Evolutionary conservation across 2,329 filamentous ascomycete genomes (phyloP).

Genomic region (Pseudogymnoascus sp.): DNA sequence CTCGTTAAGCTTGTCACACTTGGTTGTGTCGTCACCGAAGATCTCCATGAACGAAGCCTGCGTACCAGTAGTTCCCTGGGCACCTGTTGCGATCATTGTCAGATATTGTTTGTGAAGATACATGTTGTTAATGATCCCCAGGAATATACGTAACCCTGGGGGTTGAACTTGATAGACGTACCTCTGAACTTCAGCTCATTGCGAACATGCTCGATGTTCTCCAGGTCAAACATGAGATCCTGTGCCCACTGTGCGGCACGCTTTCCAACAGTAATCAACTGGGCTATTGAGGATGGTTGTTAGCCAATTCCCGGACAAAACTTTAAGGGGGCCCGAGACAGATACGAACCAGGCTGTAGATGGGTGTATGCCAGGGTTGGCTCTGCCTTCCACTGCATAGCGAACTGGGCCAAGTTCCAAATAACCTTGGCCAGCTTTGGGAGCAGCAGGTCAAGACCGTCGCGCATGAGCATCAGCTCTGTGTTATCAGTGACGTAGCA

Average conservation of each 20-base stretch:
- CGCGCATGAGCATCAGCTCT: constrained; percentile 68
- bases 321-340: neutral
- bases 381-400: constrained; percentile 62
- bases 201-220: constrained; percentile 63
- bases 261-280: constrained; percentile 33
- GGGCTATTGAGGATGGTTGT: constrained; percentile 29
- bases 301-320: constrained; percentile 11
- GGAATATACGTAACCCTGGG: neutral
- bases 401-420: constrained; percentile 64
- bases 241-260: constrained; percentile 69
- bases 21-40: constrained; percentile 42
- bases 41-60: constrained; percentile 60
- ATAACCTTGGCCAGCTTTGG: constrained; percentile 75
- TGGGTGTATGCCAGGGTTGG: constrained; percentile 75
- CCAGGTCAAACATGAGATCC: constrained; percentile 68
- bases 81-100: constrained; percentile 12
- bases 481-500: constrained; percentile 67
- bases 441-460: constrained; percentile 68
- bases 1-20: constrained; percentile 48
- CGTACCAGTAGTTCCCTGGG: constrained; percentile 59
- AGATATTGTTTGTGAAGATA: neutral
- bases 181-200: constrained; percentile 68
- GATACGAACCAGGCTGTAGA: constrained; percentile 38
- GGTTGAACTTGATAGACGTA: constrained; percentile 29
- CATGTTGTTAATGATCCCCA: neutral